Evolutionary conservation across 202 grass and related monocot species (phyloP).

Genomic region (Setaria viridis): DNA sequence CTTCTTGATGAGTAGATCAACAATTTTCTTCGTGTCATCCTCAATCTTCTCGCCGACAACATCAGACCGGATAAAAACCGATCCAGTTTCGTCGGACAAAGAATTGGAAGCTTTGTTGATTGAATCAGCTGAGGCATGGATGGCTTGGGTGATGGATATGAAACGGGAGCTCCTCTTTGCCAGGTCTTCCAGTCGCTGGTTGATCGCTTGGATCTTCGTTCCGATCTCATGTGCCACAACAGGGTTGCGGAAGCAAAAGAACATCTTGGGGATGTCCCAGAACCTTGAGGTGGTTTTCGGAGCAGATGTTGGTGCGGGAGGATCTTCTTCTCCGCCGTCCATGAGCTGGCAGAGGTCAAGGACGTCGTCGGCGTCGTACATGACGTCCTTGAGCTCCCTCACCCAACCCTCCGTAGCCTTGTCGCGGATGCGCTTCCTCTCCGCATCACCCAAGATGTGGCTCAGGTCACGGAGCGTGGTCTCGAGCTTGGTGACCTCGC

Average conservation of each 20-base stretch:
- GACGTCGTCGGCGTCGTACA: conserved; percentile 34
- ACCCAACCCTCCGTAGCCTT: background rate
- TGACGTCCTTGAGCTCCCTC: conserved; percentile 28
- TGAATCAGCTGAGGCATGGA: too few species aligned
- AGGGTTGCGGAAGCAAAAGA: background rate
- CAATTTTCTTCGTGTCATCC: too few species aligned
- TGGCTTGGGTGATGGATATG: too few species aligned
- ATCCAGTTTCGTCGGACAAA: too few species aligned
- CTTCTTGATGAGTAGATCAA: too few species aligned
- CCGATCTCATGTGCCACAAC: background rate
- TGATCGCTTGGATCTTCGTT: background rate
- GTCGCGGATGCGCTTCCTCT: background rate
- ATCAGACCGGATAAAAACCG: too few species aligned
- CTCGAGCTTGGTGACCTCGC: conserved; percentile 41
- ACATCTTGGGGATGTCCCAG: background rate
- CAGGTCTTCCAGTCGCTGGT: background rate
- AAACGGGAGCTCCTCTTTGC: background rate
- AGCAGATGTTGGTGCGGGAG: background rate
- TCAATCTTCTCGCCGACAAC: too few species aligned
- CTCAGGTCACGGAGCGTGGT: background rate
- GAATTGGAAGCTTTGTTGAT: too few species aligned
- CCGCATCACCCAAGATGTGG: conserved; percentile 16
- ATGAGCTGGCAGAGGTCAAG: conserved; percentile 29
- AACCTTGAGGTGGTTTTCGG: background rate
- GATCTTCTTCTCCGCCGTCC: background rate